Base-by-base conservation (phyloP, 2,329 filamentous ascomycete genomes). In the Aspergillaceae sp. region DNA sequence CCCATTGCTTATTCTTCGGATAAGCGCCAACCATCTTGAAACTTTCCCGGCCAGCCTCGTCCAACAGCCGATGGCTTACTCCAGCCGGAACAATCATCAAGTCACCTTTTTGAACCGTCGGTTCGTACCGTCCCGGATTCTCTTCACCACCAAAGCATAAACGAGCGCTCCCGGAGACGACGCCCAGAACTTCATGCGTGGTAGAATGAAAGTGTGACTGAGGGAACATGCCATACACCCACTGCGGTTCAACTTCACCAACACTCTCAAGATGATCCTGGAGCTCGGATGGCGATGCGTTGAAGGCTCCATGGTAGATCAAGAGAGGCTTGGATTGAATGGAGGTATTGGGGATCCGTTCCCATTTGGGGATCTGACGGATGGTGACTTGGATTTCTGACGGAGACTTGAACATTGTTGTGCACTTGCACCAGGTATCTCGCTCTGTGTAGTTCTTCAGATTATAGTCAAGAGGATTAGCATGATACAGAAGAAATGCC, bases 1-100 rank as follows among this genome's bases (percentile, higher is more conserved):
- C 82, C 81, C 81, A 87, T 11, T 62, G 52, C 46, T 69, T 72
- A 10, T 67, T 75, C 27, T 53, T 66, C 0, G 80, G 82, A 69
- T 87, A 86, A 41, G 74, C 75, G 1, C 83, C 83, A 0, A 86
- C 76, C 82, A 86, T 84, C 58, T 77, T 66, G 58, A 86, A 86
- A 1, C 66, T 30, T 10, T 48, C 49, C 10, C 46, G 5, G 19
- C 59, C 59, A 40, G 74, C 44, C 57, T 85, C 79, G 49, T 81
- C 71, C 9, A 84, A 54, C 48, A 86, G 63, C 4, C 79, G 69
- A 69, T 87, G 82, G 2, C 73, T 75, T 19, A 86, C 79, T 0
- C 83, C 82, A 0, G 82, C 82, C 0, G 83, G 82, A 7, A 86
- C 67, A 41, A 86, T 66, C 4, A 86, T 69, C 5, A 83, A 75